A percentile compares a stretch with the other conserved stretches of the same genome.
Conservation (phyloP, 495 filamentous ascomycete genomes). For the Penicillium mononematosum region DNA sequence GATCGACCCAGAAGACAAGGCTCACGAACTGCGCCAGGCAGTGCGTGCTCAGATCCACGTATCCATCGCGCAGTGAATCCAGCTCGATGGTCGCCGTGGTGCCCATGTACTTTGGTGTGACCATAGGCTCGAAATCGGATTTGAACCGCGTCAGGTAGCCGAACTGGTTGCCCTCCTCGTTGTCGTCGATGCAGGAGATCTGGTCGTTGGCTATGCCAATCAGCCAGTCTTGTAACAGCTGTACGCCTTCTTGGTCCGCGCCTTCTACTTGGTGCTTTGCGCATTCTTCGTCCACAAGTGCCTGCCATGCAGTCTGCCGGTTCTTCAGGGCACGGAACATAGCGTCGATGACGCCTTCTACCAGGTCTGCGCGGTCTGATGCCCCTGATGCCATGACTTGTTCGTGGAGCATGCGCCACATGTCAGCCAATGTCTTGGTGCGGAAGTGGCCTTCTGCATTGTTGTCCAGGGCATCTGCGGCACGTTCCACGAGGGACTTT, state of each 20-base stretch:
- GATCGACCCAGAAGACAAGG: constrained; percentile 84
- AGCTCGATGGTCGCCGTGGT: constrained; percentile 67
- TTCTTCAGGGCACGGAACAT: constrained; percentile 83
- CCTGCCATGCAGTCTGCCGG: constrained; percentile 81
- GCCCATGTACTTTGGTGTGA: constrained; percentile 76
- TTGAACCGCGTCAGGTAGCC: constrained; percentile 82
- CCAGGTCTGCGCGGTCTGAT: constrained; percentile 79
- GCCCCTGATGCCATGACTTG: constrained; percentile 78
- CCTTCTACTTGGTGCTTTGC: constrained; percentile 61
- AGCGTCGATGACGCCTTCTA: constrained; percentile 88
- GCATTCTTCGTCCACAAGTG: constrained; percentile 83
- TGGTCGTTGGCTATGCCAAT: constrained; percentile 98
- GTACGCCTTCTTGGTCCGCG: constrained; percentile 71
- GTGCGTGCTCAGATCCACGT: constrained; percentile 89
- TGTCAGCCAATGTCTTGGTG: constrained; percentile 82
- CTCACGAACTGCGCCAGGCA: constrained; percentile 81
- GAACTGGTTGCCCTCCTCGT: constrained; percentile 61
- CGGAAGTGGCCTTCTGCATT: constrained; percentile 86
- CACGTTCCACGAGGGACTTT: constrained; percentile 73
- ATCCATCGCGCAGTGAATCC: constrained; percentile 75
- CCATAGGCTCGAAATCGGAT: constrained; percentile 70
- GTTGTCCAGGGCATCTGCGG: constrained; percentile 74
- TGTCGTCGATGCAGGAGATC: constrained; percentile 93
- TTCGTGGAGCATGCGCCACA: constrained; percentile 97
- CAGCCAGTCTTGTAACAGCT: constrained; percentile 86